A percentile compares a stretch with the other conserved stretches of the same genome.
Evolutionary conservation across 305 asterid species (phyloP).

Genomic region (Fraxinus paxiana): DNA sequence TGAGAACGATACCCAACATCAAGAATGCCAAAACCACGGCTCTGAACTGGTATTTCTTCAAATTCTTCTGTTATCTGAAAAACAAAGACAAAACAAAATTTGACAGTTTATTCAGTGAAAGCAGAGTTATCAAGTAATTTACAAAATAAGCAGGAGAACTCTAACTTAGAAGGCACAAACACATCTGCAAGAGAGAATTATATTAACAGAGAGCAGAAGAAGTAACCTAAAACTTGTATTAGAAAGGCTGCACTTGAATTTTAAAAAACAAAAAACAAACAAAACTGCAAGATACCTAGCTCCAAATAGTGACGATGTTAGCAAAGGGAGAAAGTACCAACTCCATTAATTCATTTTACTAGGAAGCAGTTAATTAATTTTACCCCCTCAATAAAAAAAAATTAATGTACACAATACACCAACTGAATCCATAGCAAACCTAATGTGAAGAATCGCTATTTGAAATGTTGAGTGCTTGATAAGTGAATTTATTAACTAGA

Average conservation of each 20-base stretch:
- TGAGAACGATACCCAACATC: slow-evolving; percentile 91
- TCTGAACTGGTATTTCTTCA: slow-evolving; percentile 79
- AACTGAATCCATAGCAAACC: background rate
- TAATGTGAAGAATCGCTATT: background rate
- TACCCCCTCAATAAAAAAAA: background rate
- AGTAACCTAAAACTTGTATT: background rate
- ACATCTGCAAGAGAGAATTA: background rate
- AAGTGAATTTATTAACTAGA: background rate
- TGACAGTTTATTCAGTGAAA: background rate
- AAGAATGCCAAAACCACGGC: slow-evolving; percentile 98
- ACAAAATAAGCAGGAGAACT: slow-evolving; percentile 4
- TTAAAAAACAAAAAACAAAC: background rate
- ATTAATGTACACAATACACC: background rate
- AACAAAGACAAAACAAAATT: slow-evolving; percentile 9
- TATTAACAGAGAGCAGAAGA: background rate
- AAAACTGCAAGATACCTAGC: background rate
- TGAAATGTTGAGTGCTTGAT: background rate
- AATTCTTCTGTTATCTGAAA: slow-evolving; percentile 84
- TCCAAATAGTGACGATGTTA: background rate
- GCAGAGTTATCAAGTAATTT: background rate
- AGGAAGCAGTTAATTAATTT: background rate
- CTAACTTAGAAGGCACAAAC: background rate
- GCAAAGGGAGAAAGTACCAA: background rate
- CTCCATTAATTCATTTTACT: background rate
- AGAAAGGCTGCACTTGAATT: background rate